Evolutionary conservation across 2,329 filamentous ascomycete species (phyloP), one percentile per base, ranked within the genome.

Genomic region (Bimuria novae-zelandiae): DNA sequence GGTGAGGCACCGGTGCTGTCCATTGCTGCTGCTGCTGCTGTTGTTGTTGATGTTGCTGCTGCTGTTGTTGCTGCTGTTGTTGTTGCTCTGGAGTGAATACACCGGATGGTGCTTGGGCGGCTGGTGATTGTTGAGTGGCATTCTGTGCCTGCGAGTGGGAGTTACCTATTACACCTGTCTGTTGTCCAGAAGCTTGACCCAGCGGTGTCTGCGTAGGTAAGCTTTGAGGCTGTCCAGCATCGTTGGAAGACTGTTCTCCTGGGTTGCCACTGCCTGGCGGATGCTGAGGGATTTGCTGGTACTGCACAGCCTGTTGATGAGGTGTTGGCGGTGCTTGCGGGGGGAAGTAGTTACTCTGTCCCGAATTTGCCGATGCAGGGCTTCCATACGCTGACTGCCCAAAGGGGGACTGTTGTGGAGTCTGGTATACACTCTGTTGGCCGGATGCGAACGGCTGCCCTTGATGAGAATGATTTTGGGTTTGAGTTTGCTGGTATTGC

Each of bases 321-420:
- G 57, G 48, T 16, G 54, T 21, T 49, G 59, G 60, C 4, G 54
- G 36, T 22, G 40, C 23, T 40, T 67, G 63, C 42, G 56, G 62
- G 4, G 64, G 53, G 22, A 68, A 69, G 43, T 72, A 71, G 42
- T 64, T 68, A 51, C 32, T 60, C 41, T 69, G 66, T 3, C 57
- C 62, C 5, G 62, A 55, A 37, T 62, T 54, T 0, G 48, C 57
- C 4, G 67, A 61, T 10, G 53, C 46, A 17, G 63, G 62, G 6
- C 60, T 67, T 2, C 52, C 52, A 51, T 70, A 64, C 32, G 48
- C 62, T 5, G 63, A 57, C 12, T 64, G 67, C 32, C 57, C 57
- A 21, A 58, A 64, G 8, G 64, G 65, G n/a, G 65, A 62, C 35
- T 64, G 67, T 45, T 70, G 68, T 8, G 61, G 33, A 46, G 60